Evolutionary conservation across 2,329 filamentous ascomycete species (phyloP), one percentile per base, ranked within the genome.

Genomic region (Trichoderma atrobrunneum): DNA sequence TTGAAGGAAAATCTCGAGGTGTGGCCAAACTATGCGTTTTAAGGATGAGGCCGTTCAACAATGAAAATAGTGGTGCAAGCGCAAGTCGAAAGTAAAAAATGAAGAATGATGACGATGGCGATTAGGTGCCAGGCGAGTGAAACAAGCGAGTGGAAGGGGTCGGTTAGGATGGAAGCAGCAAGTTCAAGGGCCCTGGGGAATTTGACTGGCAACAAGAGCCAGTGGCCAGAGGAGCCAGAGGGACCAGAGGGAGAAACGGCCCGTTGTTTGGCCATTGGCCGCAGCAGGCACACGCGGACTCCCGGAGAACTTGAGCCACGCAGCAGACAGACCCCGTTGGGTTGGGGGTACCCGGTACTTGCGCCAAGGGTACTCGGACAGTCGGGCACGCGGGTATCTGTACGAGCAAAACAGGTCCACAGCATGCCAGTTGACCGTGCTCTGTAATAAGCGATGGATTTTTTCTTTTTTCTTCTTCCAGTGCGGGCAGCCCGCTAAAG

Each of bases 121-220:
- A 67, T 57, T 18, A 30, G n/a, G 18, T 32, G 39, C 39, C 54
- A 57, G 32, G 51, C 24, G 51, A 57, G 64, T 67, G 57, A 70
- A 70, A 72, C 62, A 68, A 72, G 70, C 70, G 70, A 72, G 30
- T 69, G 70, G 63, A 72, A 72, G 64, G 39, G 54, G 70, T 57
- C 65, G 63, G 56, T 56, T 56, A 28, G 61, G 69, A 71, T 56
- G 54, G 21, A 63, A 63, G 63, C n/a, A 61, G 51, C 26, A 68
- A 36, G 39, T 57, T 72, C 63, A 51, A 66, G 30, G 63, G 30
- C 32, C 18, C 32, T 70, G 34, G 43, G 66, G 32, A 30, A 34
- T 64, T 62, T 21, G 48, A 57, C 10, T 1, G 56, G 56, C 28
- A 18, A 61, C n/a, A 61, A 48, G 43, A 68, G 24, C n/a, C 43